Conservation (phyloP, 192 early-diverging fungal species). For the Podila epicladia region DNA sequence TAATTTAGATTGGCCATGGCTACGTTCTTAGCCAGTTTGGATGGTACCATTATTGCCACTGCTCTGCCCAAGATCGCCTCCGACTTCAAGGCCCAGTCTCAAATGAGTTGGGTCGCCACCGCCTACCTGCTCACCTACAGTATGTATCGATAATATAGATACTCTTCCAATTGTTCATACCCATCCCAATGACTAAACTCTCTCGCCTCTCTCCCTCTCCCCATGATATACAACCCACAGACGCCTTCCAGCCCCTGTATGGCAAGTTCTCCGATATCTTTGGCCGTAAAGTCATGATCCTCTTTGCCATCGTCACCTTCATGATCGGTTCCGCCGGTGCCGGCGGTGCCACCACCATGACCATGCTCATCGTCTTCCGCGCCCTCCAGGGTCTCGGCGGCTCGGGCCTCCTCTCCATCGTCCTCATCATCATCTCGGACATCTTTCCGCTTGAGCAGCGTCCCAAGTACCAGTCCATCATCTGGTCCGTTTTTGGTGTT, state of each 20-base stretch:
- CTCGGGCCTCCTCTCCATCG: constrained; percentile 76
- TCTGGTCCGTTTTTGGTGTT: constrained; percentile 81
- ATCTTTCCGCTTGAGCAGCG: constrained; percentile 82
- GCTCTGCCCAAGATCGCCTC: constrained; percentile 66
- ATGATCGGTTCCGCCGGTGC: constrained; percentile 83
- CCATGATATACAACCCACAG: neutral
- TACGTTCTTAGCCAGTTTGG: constrained; percentile 66
- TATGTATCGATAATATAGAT: neutral
- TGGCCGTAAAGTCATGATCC: constrained; percentile 79
- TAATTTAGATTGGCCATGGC: constrained; percentile 51
- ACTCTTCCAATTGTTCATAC: neutral
- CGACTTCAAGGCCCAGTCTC: constrained; percentile 64
- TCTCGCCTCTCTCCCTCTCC: neutral
- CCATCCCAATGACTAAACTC: neutral
- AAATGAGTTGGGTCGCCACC: constrained; percentile 83
- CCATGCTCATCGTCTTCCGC: constrained; percentile 73
- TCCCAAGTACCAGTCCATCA: constrained; percentile 84
- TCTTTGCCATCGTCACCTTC: constrained; percentile 82
- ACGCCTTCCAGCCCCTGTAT: constrained; percentile 72
- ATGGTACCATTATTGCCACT: constrained; percentile 70
- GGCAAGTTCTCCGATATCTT: constrained; percentile 90
- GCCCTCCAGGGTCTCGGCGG: constrained; percentile 87
- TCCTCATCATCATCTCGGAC: constrained; percentile 89
- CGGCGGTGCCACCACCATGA: constrained; percentile 72
- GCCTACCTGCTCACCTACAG: constrained; percentile 68